A percentile compares a stretch with the other conserved stretches of the same genome.
Evolutionary conservation across 2,329 filamentous ascomycete genomes (phyloP).

Genomic region (Dactylellina sp.): DNA sequence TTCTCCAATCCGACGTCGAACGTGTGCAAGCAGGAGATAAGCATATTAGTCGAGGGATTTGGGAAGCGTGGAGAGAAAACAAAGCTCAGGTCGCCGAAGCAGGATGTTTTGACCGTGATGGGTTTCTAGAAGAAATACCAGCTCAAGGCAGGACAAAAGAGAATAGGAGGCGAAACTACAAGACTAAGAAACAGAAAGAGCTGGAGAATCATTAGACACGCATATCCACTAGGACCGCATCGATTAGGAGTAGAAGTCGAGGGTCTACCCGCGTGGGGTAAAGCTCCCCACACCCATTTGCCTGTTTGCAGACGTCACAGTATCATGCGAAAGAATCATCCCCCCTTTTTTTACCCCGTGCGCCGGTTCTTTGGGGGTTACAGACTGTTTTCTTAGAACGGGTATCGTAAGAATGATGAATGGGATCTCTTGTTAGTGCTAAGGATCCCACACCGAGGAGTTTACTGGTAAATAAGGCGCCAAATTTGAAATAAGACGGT

Average conservation of each 20-base stretch:
- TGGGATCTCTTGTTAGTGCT: slow-evolving; percentile 10
- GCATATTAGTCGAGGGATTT: slow-evolving; percentile 31
- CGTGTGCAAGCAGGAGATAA: slow-evolving; percentile 31
- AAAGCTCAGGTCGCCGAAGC: slow-evolving; percentile 39
- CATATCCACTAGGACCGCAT: slow-evolving; percentile 20
- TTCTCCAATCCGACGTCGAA: slow-evolving; percentile 35
- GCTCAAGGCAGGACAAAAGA: slow-evolving; percentile 40
- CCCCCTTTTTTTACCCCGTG: slow-evolving; percentile 29
- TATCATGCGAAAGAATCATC: slow-evolving; percentile 11
- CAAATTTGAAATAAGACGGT: slow-evolving; percentile 42
- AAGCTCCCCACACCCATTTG: slow-evolving; percentile 35
- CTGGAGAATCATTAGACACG: slow-evolving; percentile 29
- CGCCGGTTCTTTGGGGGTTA: slow-evolving; percentile 29
- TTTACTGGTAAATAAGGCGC: slow-evolving; percentile 47
- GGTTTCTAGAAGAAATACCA: slow-evolving; percentile 49
- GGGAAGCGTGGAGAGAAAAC: slow-evolving; percentile 43
- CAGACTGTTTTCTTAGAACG: slow-evolving; percentile 10
- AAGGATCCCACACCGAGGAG: slow-evolving; percentile 21
- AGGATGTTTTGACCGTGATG: slow-evolving; percentile 44
- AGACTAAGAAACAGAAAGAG: slow-evolving; percentile 35
- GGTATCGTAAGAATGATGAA: slow-evolving; percentile 31
- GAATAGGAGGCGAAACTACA: slow-evolving; percentile 39
- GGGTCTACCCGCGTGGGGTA: slow-evolving; percentile 36
- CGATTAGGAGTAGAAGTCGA: slow-evolving; percentile 8
- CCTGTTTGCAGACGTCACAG: slow-evolving; percentile 19